Evolutionary conservation across 2,329 filamentous ascomycete genomes (phyloP).

Genomic region (Hypoxylon rubiginosum): DNA sequence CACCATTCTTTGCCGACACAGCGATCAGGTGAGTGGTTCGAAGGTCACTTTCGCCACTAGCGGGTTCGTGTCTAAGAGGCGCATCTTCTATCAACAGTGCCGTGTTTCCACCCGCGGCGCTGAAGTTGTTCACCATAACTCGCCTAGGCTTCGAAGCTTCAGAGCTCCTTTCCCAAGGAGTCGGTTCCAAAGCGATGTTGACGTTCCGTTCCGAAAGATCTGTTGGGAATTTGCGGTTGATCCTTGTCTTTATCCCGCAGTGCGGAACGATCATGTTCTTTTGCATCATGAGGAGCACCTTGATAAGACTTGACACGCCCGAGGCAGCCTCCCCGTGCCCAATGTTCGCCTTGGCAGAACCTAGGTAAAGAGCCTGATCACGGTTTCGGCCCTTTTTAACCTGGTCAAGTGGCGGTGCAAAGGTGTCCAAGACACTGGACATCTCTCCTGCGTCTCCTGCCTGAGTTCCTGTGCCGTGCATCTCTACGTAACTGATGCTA

Average conservation of each 20-base stretch:
- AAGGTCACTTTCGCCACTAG: slow-evolving; percentile 3
- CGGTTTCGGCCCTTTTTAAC: slow-evolving; percentile 1
- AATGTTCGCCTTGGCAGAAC: slow-evolving; percentile 37
- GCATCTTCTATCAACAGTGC: slow-evolving; percentile 40
- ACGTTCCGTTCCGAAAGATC: too few relatives aligned
- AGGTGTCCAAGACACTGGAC: slow-evolving; percentile 70
- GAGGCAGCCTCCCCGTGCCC: slow-evolving; percentile 39
- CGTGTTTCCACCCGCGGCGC: slow-evolving; percentile 42
- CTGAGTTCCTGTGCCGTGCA: slow-evolving; percentile 79
- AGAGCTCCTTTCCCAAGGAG: slow-evolving; percentile 14
- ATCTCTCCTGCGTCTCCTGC: slow-evolving; percentile 77
- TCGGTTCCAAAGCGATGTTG: too few relatives aligned
- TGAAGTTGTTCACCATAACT: slow-evolving; percentile 43
- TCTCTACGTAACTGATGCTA: slow-evolving; percentile 73
- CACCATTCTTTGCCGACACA: slow-evolving; percentile 32
- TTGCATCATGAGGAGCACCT: slow-evolving; percentile 37
- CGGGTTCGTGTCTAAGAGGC: not conserved
- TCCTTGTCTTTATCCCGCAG: slow-evolving; percentile 30
- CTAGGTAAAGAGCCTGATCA: slow-evolving; percentile 23
- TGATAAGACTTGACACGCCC: slow-evolving; percentile 35
- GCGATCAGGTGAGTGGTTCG: slow-evolving; percentile 31
- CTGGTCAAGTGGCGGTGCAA: slow-evolving; percentile 60
- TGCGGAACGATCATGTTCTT: slow-evolving; percentile 37
- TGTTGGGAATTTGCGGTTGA: slow-evolving; percentile 31
- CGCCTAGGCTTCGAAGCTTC: slow-evolving; percentile 47